These are phyloP conservation scores for Glycine latifolia DNA, from an alignment of 306 rosid genomes.

Conservation along the genomic window DNA sequence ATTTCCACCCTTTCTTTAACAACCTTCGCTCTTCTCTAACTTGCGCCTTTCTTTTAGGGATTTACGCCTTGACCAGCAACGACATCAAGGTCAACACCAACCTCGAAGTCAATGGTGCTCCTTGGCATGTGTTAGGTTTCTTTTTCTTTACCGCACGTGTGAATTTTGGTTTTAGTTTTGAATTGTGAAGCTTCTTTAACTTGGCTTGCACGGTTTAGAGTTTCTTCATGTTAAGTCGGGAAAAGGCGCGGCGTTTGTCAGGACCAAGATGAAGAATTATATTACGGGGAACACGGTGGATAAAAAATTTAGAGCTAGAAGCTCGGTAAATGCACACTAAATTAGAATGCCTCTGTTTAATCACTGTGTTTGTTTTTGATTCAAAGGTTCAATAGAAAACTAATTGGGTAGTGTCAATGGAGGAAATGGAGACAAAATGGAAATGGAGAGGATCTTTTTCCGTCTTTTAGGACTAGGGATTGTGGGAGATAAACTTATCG, in stretches of 20 bases:
- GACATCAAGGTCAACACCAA: slow-evolving; percentile 89
- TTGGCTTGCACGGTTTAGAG: slow-evolving; percentile 56
- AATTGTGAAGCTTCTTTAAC: not conserved
- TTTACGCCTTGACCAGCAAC: slow-evolving; percentile 82
- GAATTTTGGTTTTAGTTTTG: not conserved
- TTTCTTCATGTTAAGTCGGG: slow-evolving; percentile 99
- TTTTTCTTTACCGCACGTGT: not conserved
- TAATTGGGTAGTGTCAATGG: not conserved
- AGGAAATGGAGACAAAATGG: too few relatives aligned
- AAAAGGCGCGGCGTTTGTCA: slow-evolving; percentile 95
- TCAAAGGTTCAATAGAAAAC: not conserved
- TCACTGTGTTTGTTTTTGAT: not conserved
- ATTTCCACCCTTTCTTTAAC: not conserved
- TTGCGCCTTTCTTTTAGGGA: slow-evolving; percentile 49
- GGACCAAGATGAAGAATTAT: slow-evolving; percentile 92
- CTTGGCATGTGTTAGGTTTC: slow-evolving; percentile 85
- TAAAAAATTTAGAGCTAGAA: slow-evolving; percentile 92
- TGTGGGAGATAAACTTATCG: not conserved
- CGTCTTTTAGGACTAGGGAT: not conserved
- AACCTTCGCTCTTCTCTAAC: not conserved
- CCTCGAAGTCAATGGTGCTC: slow-evolving; percentile 90
- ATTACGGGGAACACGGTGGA: slow-evolving; percentile 88
- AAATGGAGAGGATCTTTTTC: too few relatives aligned
- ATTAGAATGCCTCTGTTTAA: slow-evolving; percentile 8
- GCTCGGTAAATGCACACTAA: slow-evolving; percentile 62